These are phyloP conservation scores for Fusarium redolens DNA, from an alignment of 2,329 filamentous ascomycete species.

Conservation along the genomic window DNA sequence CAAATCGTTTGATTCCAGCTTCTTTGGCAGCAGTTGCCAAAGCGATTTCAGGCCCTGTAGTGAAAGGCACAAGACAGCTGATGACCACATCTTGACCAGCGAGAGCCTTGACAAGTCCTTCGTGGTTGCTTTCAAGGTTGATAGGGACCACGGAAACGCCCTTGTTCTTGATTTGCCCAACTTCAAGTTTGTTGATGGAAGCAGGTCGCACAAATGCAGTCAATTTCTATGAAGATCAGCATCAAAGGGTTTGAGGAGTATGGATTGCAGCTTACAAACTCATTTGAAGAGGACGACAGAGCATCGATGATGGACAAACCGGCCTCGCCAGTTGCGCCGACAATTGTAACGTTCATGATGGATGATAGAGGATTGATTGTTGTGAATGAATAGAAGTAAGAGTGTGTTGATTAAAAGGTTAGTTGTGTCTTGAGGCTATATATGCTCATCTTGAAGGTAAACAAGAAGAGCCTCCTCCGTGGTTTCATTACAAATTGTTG, in stretches of 20 bases:
- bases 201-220: conserved; percentile 24
- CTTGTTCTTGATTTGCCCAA: conserved; percentile 2
- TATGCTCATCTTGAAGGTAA: background rate
- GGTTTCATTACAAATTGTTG: conserved; percentile 6
- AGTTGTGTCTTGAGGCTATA: background rate
- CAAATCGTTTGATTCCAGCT: conserved; percentile 29
- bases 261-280: conserved; percentile 13
- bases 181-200: conserved; percentile 29
- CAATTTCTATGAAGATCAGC: conserved; percentile 8
- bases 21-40: conserved; percentile 26
- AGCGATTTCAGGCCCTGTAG: conserved; percentile 3
- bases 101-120: conserved; percentile 22
- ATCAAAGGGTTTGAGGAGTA: background rate
- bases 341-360: conserved; percentile 34
- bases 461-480: background rate
- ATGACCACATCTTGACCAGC: conserved; percentile 28
- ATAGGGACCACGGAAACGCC: conserved; percentile 22
- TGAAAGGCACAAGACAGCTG: conserved; percentile 1
- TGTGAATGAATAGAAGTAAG: background rate
- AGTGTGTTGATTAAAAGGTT: background rate
- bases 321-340: conserved; percentile 33
- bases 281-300: conserved; percentile 4
- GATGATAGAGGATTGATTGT: background rate
- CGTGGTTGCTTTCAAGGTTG: conserved; percentile 10
- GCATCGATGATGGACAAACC: conserved; percentile 27